Evolutionary conservation across 257 asterid genomes (phyloP).

Genomic region (Ajuga chamaepitys): DNA sequence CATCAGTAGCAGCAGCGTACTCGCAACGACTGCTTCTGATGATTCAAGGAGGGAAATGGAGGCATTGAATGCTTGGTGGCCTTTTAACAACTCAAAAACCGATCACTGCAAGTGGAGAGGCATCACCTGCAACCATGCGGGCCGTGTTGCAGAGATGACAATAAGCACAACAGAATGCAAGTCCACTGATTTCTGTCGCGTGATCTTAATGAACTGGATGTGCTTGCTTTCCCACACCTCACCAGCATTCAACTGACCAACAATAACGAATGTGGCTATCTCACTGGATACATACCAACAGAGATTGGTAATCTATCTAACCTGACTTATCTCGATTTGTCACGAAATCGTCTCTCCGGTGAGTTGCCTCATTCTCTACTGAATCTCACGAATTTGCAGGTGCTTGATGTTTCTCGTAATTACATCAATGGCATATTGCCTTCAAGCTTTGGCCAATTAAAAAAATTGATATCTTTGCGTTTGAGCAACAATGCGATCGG

Average conservation of each 20-base stretch:
- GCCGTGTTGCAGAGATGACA: not conserved
- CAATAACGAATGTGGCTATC: not conserved
- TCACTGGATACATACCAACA: not conserved
- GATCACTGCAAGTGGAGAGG: constrained; percentile 13
- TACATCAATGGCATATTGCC: too few relatives aligned
- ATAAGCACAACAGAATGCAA: not conserved
- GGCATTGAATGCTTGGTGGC: constrained; percentile 9
- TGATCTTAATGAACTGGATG: not conserved
- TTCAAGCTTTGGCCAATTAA: too few relatives aligned
- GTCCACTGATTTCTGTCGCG: too few relatives aligned
- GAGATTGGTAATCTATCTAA: not conserved
- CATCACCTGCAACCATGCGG: not conserved
- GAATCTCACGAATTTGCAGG: not conserved
- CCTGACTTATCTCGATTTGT: not conserved
- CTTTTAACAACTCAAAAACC: not conserved
- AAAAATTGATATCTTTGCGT: too few relatives aligned
- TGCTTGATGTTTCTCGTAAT: not conserved
- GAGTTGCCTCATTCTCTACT: not conserved
- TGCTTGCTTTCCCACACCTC: not conserved
- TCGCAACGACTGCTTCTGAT: not conserved
- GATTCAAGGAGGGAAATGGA: not conserved
- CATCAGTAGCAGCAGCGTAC: not conserved
- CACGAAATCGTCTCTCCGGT: accelerated
- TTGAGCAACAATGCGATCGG: too few relatives aligned
- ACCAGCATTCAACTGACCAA: not conserved